Base-by-base conservation (phyloP, 495 filamentous ascomycete genomes). In the Aspergillus conjunctus region DNA sequence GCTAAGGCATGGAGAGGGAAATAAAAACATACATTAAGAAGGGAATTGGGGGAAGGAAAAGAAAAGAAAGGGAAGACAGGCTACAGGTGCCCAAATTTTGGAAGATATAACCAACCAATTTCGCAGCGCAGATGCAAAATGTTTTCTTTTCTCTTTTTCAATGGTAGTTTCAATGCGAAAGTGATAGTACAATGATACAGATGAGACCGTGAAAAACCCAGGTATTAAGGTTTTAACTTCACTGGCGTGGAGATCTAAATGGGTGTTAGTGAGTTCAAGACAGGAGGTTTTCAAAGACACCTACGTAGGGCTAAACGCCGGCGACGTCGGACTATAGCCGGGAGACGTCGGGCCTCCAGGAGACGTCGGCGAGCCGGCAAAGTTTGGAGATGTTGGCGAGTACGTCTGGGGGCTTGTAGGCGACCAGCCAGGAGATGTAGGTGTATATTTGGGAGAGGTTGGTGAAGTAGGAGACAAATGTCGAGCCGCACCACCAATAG, bases 321-420 rank as follows among this genome's bases (percentile, higher is more conserved):
- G 80, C 26, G 79, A 81, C 60, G 78, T 83, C 33, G 84, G 84
- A 59, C 82, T 84, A 71, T 83, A 86, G 45, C 80, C 79, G 56
- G 83, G 83, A 56, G 81, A 81, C 10, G 77, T 79, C 26, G 79
- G 77, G n/a, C 79, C 72, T 54, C 76, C 72, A 59, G 76, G 76
- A 31, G 77, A 82, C 48, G 79, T 81, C 63, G 85, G 83, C 21
- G 85, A 86, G 63, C 81, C 80, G 73, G 81, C 77, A 73, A 90
- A 86, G 43, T 82, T 80, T 26, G 90, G 90, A 62, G 88, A 91
- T 39, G 89, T 91, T 8, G 90, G 90, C 44, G 88, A 91, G 69
- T 92, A 92, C 8, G 82, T 84, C 65, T 85, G 83, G 6, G 87
- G 88, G 15, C 85, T 88, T 18, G 85, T 86, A 2, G 87, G 87